A percentile compares a stretch with the other conserved stretches of the same genome.
Evolutionary conservation across 495 filamentous ascomycete species (phyloP).

Genomic region (Trichocladium uniseriatum): DNA sequence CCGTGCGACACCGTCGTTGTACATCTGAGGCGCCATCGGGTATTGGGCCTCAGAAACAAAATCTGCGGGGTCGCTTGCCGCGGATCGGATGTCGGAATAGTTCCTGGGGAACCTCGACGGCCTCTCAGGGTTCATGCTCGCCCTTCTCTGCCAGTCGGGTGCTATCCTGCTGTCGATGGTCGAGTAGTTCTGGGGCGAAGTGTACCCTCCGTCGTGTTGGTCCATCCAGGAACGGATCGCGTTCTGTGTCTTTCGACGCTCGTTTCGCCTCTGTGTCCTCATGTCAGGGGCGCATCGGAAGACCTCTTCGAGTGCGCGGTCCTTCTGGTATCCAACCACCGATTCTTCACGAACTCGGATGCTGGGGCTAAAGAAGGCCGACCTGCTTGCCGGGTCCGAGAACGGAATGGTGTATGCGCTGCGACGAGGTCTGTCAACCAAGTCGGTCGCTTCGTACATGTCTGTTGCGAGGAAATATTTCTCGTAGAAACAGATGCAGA

Average conservation of each 20-base stretch:
- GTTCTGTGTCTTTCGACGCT: constrained; percentile 58
- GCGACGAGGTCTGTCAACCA: constrained; percentile 42
- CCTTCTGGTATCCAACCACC: constrained; percentile 75
- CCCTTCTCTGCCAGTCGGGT: constrained; percentile 31
- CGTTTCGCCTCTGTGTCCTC: constrained; percentile 43
- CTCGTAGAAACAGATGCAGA: constrained; percentile 81
- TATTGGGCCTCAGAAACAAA: constrained; percentile 36
- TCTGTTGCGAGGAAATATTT: constrained; percentile 57
- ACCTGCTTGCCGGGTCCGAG: constrained; percentile 41
- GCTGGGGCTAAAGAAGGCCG: constrained; percentile 57
- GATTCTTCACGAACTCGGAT: constrained; percentile 70
- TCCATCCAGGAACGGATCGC: constrained; percentile 86
- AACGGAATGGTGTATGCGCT: constrained; percentile 31
- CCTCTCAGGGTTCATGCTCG: constrained; percentile 36
- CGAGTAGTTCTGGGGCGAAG: constrained; percentile 46
- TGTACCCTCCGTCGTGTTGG: constrained; percentile 51
- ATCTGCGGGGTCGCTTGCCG: constrained; percentile 47
- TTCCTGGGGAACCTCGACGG: constrained; percentile 30
- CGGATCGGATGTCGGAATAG: constrained; percentile 42
- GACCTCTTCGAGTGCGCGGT: constrained; percentile 84
- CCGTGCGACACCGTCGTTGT: constrained; percentile 16
- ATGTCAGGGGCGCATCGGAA: constrained; percentile 53
- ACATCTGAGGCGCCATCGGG: constrained; percentile 21
- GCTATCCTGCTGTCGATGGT: constrained; percentile 36
- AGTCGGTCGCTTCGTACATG: constrained; percentile 67